Percentiles rank a stretch among this genome's conserved stretches.
Conservation (phyloP, 352 stramenopile genomes). For the Pythium sukuiense region DNA sequence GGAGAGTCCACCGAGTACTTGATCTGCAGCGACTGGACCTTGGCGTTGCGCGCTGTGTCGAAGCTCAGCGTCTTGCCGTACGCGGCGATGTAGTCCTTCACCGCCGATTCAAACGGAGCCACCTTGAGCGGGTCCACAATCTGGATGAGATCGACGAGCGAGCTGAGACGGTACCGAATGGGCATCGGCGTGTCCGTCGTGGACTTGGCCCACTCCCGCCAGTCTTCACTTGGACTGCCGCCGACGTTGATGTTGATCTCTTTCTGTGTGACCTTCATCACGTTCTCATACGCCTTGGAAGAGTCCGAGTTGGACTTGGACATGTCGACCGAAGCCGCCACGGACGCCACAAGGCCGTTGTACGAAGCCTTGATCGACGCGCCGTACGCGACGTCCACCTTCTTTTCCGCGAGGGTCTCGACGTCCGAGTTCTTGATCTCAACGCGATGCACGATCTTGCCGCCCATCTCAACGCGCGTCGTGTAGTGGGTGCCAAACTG, state of each 20-base stretch:
- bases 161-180: constrained; percentile 28
- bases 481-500: constrained; percentile 32
- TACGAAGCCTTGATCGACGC: constrained; percentile 36
- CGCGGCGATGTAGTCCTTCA: constrained; percentile 30
- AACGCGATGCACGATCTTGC: constrained; percentile 31
- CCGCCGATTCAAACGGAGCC: constrained; percentile 24
- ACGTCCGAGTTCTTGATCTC: constrained; percentile 37
- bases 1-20: constrained; percentile 28
- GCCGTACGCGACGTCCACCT: constrained; percentile 31
- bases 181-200: constrained; percentile 27
- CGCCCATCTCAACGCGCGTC: constrained; percentile 33
- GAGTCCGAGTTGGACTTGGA: constrained; percentile 10
- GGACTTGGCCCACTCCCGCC: constrained; percentile 29
- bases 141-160: constrained; percentile 25
- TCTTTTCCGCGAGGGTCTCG: constrained; percentile 27
- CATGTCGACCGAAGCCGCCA: constrained; percentile 18
- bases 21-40: constrained; percentile 23
- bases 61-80: constrained; percentile 30
- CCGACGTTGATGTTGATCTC: constrained; percentile 36
- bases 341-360: constrained; percentile 23
- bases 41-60: constrained; percentile 18
- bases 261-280: constrained; percentile 34
- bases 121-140: constrained; percentile 21
- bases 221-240: constrained; percentile 32
- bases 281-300: constrained; percentile 19